Percentiles rank a stretch among this genome's conserved stretches.
Conservation (phyloP, 139 green algal species). For the Coccomyxa sp. region DNA sequence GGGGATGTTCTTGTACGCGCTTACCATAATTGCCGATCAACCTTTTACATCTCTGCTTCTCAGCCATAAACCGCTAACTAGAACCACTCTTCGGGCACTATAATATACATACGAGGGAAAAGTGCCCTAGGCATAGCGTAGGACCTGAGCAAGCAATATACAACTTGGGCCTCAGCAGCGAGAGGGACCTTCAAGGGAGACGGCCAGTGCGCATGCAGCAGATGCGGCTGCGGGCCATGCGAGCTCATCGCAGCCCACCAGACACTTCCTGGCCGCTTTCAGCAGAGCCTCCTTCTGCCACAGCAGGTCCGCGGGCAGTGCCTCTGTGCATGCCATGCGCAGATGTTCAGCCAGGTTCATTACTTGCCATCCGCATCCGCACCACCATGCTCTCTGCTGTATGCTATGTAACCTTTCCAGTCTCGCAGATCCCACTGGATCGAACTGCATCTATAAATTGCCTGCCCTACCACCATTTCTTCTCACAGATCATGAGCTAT, state of each 20-base stretch:
- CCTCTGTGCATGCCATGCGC: conserved; percentile 4
- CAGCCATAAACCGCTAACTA: too few species aligned
- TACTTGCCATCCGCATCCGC: background rate
- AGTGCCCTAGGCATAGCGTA: too few species aligned
- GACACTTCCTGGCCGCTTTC: conserved; percentile 14
- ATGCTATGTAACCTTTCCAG: too few species aligned
- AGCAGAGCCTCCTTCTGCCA: conserved; percentile 37
- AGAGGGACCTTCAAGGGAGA: conserved; percentile 14
- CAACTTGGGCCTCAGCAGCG: too few species aligned
- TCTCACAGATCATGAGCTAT: background rate
- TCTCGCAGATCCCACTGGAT: too few species aligned
- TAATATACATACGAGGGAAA: too few species aligned
- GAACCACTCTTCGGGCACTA: too few species aligned
- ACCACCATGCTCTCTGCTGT: too few species aligned
- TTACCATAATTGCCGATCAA: too few species aligned
- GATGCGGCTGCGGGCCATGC: conserved; percentile 34
- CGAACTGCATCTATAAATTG: background rate
- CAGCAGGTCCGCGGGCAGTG: conserved; percentile 18
- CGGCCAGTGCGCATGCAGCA: conserved; percentile 17
- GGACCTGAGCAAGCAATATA: too few species aligned
- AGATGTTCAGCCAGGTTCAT: background rate
- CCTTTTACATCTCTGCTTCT: too few species aligned
- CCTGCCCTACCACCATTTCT: background rate
- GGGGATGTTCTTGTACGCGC: too few species aligned
- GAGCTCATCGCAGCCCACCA: conserved; percentile 40